Evolutionary conservation across 2,329 filamentous ascomycete genomes (phyloP).

Genomic region (Chaetomiaceae sp.): DNA sequence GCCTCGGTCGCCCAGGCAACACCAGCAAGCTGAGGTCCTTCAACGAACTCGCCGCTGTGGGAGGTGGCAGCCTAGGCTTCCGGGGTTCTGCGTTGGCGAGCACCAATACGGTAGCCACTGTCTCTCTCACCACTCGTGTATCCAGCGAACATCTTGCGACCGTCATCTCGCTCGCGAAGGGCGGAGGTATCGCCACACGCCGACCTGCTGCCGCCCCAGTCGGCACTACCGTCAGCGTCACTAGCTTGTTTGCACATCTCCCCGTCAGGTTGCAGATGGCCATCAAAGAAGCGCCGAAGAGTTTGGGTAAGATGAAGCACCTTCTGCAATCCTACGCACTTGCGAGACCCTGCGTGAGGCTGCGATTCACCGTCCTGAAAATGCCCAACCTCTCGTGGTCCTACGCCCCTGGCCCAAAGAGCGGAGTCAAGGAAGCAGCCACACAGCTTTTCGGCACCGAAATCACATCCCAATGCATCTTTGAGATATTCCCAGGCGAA

Average conservation of each 20-base stretch:
- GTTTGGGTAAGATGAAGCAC: constrained; percentile 52
- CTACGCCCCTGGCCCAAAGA: constrained; percentile 53
- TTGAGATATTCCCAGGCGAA: constrained; percentile 26
- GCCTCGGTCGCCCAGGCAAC: constrained; percentile 60
- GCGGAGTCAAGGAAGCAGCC: constrained; percentile 52
- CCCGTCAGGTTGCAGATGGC: constrained; percentile 60
- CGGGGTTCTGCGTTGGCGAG: constrained; percentile 69
- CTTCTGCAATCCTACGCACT: constrained; percentile 62
- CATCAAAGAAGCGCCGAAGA: constrained; percentile 54
- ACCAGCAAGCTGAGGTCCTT: constrained; percentile 70
- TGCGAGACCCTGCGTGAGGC: constrained; percentile 56
- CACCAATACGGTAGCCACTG: constrained; percentile 53
- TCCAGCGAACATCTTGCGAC: constrained; percentile 55
- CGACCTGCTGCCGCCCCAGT: constrained; percentile 47
- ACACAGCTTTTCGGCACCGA: constrained; percentile 58
- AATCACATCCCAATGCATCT: constrained; percentile 50
- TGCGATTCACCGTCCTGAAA: constrained; percentile 57
- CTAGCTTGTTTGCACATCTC: constrained; percentile 53
- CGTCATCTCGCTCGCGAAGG: constrained; percentile 39
- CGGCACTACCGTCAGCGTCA: constrained; percentile 64
- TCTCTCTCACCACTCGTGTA: constrained; percentile 61
- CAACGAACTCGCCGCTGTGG: constrained; percentile 54
- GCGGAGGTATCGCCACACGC: constrained; percentile 38
- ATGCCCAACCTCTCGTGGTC: constrained; percentile 51
- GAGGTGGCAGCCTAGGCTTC: constrained; percentile 64